phyloP scores from a whole-genome alignment of 1,139 yeast species.

The Sporopachydermia cereana region DNA sequence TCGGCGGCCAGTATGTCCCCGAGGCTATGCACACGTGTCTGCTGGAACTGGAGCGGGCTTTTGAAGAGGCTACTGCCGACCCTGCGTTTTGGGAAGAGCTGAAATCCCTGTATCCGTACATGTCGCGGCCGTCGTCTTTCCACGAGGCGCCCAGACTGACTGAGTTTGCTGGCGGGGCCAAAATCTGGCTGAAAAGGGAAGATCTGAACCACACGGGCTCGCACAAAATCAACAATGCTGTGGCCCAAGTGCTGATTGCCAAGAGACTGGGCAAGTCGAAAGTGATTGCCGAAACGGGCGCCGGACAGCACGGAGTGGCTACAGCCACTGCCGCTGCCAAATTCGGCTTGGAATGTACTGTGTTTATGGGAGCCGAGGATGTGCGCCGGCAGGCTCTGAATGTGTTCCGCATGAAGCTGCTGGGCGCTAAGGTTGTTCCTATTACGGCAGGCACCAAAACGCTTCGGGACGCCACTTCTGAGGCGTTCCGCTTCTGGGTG shows the following conservation, averaged over 20 bases:
- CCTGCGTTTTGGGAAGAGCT: constrained; percentile 91
- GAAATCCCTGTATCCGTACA: constrained; percentile 68
- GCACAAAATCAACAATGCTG: constrained; percentile 92
- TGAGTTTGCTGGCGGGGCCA: constrained; percentile 90
- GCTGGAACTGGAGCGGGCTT: constrained; percentile 77
- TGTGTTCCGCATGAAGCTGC: constrained; percentile 91
- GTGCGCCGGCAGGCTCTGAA: constrained; percentile 96
- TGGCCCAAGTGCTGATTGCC: constrained; percentile 89
- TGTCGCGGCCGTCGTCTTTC: constrained; percentile 91
- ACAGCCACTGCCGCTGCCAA: constrained; percentile 99
- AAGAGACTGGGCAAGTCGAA: constrained; percentile 82
- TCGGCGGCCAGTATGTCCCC: constrained; percentile 98
- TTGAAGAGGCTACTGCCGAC: constrained; percentile 79
- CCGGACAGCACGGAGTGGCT: constrained; percentile 99
- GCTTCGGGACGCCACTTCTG: constrained; percentile 93
- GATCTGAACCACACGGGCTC: constrained; percentile 97
- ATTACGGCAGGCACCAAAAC: constrained; percentile 94
- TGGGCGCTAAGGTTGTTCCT: constrained; percentile 91
- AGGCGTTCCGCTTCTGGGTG: constrained; percentile 95
- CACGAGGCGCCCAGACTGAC: constrained; percentile 86
- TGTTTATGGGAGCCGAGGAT: constrained; percentile 98
- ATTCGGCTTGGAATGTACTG: constrained; percentile 91
- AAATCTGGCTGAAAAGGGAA: constrained; percentile 96
- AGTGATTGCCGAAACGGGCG: constrained; percentile 98
- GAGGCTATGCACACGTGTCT: constrained; percentile 90